A percentile compares a stretch with the other conserved stretches of the same genome.
phyloP scores from a whole-genome alignment of 306 rosid genomes.

The Citrullus colocynthis region DNA sequence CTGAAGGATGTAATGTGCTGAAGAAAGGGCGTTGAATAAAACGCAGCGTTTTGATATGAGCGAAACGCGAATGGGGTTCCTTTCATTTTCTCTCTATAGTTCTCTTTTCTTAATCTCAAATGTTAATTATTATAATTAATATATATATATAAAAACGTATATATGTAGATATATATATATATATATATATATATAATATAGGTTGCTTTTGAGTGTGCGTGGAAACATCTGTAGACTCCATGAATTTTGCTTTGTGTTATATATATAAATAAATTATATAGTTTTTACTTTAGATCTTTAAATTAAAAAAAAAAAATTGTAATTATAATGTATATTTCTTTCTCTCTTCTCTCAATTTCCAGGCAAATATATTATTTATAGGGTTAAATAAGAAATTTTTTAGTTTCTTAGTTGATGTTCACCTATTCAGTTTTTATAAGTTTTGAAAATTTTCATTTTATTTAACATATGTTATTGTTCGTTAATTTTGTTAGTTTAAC shows the following conservation, averaged over 20 bases:
- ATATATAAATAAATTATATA: background rate
- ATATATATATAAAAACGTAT: background rate
- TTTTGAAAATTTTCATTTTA: no score
- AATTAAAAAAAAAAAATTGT: background rate
- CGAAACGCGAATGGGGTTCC: background rate
- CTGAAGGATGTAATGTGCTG: slow-evolving; percentile 98
- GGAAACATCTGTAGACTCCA: background rate
- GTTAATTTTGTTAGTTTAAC: background rate
- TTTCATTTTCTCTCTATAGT: slow-evolving; percentile 4
- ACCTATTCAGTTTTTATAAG: no score
- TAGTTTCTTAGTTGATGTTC: background rate
- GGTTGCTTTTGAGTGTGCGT: background rate
- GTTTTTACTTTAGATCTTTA: background rate
- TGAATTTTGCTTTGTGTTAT: background rate
- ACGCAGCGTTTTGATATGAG: background rate
- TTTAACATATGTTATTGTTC: background rate
- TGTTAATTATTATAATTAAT: slow-evolving; percentile 30
- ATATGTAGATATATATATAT: background rate
- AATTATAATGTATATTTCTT: background rate
- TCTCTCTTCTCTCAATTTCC: background rate
- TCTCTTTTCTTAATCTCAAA: background rate
- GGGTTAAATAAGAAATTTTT: background rate
- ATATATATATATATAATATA: background rate
- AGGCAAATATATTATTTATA: background rate
- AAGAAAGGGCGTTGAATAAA: background rate